phyloP scores from a whole-genome alignment of 495 filamentous ascomycete species.

The Talaromyces adpressus region DNA sequence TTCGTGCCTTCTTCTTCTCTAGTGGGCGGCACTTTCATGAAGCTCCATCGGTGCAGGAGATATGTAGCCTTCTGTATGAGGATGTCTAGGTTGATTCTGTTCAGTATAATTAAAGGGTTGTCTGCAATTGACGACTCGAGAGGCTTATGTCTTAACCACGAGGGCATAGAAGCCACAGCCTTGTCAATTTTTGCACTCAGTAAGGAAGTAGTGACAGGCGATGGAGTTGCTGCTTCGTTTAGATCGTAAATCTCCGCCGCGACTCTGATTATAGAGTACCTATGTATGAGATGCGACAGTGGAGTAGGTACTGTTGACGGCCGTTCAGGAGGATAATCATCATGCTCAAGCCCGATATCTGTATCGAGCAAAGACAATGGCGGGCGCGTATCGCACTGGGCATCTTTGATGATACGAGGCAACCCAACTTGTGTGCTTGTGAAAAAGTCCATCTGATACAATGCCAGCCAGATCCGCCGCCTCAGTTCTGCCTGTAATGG shows the following conservation, averaged over 20 bases:
- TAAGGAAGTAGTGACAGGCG: slow-evolving; percentile 3
- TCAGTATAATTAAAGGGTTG: slow-evolving; percentile 3
- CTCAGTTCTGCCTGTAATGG: slow-evolving; percentile 19
- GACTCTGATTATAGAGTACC: slow-evolving; percentile 8
- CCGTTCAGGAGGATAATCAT: slow-evolving; percentile 4
- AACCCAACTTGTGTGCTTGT: slow-evolving; percentile 9
- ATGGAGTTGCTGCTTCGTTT: slow-evolving; percentile 7
- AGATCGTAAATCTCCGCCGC: slow-evolving; percentile 10
- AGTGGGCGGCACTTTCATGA: slow-evolving; percentile 7
- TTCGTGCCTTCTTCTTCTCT: slow-evolving; percentile 7
- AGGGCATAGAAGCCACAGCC: slow-evolving; percentile 7
- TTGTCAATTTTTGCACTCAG: slow-evolving; percentile 7
- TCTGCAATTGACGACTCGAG: slow-evolving; percentile 12
- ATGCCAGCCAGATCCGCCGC: slow-evolving; percentile 14
- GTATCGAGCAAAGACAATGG: slow-evolving; percentile 1
- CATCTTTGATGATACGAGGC: slow-evolving; percentile 11
- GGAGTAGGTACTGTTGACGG: slow-evolving; percentile 7
- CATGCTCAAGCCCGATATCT: slow-evolving; percentile 5
- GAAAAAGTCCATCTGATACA: slow-evolving; percentile 12
- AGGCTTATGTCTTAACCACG: background rate
- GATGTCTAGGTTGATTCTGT: slow-evolving; percentile 9
- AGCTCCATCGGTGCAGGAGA: slow-evolving; percentile 12
- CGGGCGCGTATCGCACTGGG: slow-evolving; percentile 9
- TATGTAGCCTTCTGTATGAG: slow-evolving; percentile 11
- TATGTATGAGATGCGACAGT: slow-evolving; percentile 9